Conservation (phyloP, 495 filamentous ascomycete species). For the Friedmanniomyces endolithicus region DNA sequence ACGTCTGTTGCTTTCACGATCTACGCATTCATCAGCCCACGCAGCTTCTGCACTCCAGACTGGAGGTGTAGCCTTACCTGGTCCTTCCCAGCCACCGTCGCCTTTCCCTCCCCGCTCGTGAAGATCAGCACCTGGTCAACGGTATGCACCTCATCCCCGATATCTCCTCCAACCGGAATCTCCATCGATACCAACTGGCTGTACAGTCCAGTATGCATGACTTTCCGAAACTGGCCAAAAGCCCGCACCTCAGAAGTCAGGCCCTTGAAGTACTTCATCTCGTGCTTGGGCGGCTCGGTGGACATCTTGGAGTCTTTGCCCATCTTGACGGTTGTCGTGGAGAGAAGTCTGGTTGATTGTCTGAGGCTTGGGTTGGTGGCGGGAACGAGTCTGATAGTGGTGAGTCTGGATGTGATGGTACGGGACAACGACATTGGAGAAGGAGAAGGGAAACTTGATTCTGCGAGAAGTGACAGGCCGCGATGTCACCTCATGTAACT, state of each 20-base stretch:
- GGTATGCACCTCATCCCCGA: slow-evolving; percentile 49
- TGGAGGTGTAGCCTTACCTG: slow-evolving; percentile 24
- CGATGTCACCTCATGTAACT: too few species aligned
- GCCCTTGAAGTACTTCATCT: slow-evolving; percentile 47
- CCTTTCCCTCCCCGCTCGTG: slow-evolving; percentile 44
- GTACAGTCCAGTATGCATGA: slow-evolving; percentile 51
- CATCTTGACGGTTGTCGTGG: slow-evolving; percentile 9
- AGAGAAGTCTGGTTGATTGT: not conserved
- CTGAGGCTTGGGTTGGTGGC: not conserved
- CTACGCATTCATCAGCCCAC: slow-evolving; percentile 3
- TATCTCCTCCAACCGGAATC: slow-evolving; percentile 49
- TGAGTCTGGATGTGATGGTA: not conserved
- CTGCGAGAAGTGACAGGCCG: too few species aligned
- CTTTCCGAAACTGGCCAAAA: slow-evolving; percentile 47
- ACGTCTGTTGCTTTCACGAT: slow-evolving; percentile 46
- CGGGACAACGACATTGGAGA: not conserved
- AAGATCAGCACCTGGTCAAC: slow-evolving; percentile 56
- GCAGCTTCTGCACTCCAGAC: not conserved
- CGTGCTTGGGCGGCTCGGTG: slow-evolving; percentile 21
- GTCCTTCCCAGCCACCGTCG: slow-evolving; percentile 47
- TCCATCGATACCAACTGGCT: slow-evolving; percentile 54
- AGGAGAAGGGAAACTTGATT: not conserved
- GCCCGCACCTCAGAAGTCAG: slow-evolving; percentile 40
- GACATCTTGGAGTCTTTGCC: slow-evolving; percentile 24
- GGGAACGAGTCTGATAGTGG: not conserved